Conservation (phyloP, 2,329 filamentous ascomycete genomes). For the Arthrobotrys sphaeroides region DNA sequence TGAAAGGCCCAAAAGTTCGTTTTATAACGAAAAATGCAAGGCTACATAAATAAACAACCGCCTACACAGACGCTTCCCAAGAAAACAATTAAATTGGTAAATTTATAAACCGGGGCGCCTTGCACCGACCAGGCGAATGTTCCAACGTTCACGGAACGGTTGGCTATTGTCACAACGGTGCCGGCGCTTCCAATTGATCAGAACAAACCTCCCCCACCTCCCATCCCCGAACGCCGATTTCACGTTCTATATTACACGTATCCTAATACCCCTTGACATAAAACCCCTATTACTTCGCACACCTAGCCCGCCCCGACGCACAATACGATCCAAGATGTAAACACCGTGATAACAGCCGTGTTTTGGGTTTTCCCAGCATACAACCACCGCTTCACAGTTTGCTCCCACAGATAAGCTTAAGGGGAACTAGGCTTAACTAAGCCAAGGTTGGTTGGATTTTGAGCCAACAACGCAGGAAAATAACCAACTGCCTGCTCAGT, state of each 20-base stretch:
- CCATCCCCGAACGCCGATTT: constrained; percentile 4
- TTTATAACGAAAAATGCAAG: not conserved
- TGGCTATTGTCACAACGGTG: too few relatives aligned
- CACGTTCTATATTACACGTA: not conserved
- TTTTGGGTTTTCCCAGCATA: not conserved
- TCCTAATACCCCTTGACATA: not conserved
- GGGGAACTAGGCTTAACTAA: too few relatives aligned
- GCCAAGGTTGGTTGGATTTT: too few relatives aligned
- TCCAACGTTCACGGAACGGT: not conserved
- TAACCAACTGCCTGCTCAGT: too few relatives aligned
- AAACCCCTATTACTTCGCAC: not conserved
- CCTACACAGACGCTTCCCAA: not conserved
- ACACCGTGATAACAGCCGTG: too few relatives aligned
- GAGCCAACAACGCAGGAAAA: too few relatives aligned
- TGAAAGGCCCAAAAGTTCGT: not conserved
- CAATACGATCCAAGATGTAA: too few relatives aligned
- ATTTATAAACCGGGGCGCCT: not conserved
- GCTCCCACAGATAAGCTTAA: too few relatives aligned
- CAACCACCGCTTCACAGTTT: too few relatives aligned
- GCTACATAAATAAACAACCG: not conserved
- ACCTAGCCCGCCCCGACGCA: not conserved
- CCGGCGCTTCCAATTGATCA: not conserved
- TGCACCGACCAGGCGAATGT: not conserved
- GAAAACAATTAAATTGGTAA: not conserved
- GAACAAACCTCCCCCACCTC: not conserved